Conservation (phyloP, 495 filamentous ascomycete species). For the Friedmanniomyces simplex region DNA sequence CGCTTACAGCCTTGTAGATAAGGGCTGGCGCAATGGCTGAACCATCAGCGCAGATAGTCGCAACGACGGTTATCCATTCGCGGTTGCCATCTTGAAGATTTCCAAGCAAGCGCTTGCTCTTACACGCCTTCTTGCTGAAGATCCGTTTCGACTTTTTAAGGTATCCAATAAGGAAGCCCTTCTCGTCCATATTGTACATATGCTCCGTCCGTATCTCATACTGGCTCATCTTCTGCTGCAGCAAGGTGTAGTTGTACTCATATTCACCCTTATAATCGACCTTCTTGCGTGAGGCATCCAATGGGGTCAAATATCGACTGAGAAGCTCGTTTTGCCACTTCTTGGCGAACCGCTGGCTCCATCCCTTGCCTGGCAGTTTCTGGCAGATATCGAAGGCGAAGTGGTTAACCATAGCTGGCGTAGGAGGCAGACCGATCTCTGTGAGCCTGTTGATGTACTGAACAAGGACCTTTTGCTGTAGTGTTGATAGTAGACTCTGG, state of each 20-base stretch:
- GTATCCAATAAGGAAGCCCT: not conserved
- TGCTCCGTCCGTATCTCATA: not conserved
- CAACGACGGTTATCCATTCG: not conserved
- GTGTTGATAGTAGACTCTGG: no score
- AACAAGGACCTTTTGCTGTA: no score
- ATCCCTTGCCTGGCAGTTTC: no score
- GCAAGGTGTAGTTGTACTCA: not conserved
- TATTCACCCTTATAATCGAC: not conserved
- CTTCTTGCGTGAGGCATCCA: not conserved
- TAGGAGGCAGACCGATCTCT: no score
- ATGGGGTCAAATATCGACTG: not conserved
- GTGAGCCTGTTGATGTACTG: no score
- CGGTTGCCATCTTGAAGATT: not conserved
- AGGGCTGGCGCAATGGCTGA: not conserved
- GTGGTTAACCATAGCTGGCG: no score
- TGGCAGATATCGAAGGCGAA: no score
- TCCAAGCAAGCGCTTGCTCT: not conserved
- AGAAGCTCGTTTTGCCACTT: no score
- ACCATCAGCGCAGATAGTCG: not conserved
- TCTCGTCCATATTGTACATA: constrained; percentile 1
- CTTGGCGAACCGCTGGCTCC: no score
- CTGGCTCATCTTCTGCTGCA: not conserved
- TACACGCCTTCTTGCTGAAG: not conserved
- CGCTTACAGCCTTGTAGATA: not conserved
- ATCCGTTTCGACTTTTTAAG: not conserved